Evolutionary conservation across 805 yeast species (phyloP).

Genomic region (Metschnikowia chrysomelidarum): DNA sequence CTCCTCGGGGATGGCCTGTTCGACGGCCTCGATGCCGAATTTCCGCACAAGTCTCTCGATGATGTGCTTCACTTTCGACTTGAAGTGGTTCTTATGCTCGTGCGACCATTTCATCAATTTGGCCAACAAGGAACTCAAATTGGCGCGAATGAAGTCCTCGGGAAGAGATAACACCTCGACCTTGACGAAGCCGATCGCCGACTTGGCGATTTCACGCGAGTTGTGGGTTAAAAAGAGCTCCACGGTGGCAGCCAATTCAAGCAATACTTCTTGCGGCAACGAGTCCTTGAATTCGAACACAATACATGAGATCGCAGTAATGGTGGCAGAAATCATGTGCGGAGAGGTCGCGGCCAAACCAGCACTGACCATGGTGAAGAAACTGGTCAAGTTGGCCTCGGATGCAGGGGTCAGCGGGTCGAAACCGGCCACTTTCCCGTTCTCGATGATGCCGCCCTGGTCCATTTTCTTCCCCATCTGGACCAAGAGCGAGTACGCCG

Average conservation of each 20-base stretch:
- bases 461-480: slow-evolving; percentile 79
- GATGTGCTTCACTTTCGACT: slow-evolving; percentile 87
- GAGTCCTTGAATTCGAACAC: slow-evolving; percentile 79
- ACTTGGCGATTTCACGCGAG: slow-evolving; percentile 89
- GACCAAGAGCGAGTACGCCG: slow-evolving; percentile 72
- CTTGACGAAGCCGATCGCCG: slow-evolving; percentile 92
- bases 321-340: slow-evolving; percentile 92
- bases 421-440: slow-evolving; percentile 64
- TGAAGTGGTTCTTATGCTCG: slow-evolving; percentile 94
- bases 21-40: slow-evolving; percentile 86
- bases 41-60: slow-evolving; percentile 87
- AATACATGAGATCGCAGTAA: slow-evolving; percentile 84
- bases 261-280: slow-evolving; percentile 56
- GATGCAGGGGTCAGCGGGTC: slow-evolving; percentile 61
- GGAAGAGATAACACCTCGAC: slow-evolving; percentile 84
- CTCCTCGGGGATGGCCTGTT: slow-evolving; percentile 82
- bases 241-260: slow-evolving; percentile 81
- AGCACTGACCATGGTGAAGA: slow-evolving; percentile 89
- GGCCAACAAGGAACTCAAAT: slow-evolving; percentile 61
- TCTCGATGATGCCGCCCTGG: slow-evolving; percentile 63
- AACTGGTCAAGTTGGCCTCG: slow-evolving; percentile 72
- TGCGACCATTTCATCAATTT: slow-evolving; percentile 90
- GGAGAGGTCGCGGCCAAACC: slow-evolving; percentile 94
- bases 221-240: slow-evolving; percentile 88
- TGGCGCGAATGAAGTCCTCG: slow-evolving; percentile 65